Evolutionary conservation across 2,329 filamentous ascomycete species (phyloP).

Genomic region (Curvularia verruculosa): DNA sequence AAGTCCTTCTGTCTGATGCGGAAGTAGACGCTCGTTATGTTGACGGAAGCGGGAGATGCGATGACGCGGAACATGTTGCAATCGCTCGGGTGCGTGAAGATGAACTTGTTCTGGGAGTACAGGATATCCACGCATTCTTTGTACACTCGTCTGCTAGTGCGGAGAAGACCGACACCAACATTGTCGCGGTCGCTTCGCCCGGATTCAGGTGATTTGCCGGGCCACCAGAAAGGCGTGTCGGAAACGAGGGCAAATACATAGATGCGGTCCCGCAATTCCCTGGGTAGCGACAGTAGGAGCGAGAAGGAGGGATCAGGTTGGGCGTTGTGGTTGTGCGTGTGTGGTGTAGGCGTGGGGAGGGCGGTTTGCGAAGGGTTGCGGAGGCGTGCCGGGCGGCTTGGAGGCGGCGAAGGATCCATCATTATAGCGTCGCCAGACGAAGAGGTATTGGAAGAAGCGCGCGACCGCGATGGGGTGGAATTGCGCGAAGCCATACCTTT

Average conservation of each 20-base stretch:
- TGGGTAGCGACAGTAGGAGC: slow-evolving; percentile 44
- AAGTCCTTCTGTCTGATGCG: slow-evolving; percentile 48
- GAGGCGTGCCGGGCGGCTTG: slow-evolving; percentile 35
- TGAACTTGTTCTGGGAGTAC: slow-evolving; percentile 47
- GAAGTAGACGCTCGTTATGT: slow-evolving; percentile 42
- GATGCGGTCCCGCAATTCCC: slow-evolving; percentile 46
- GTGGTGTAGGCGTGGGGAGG: slow-evolving; percentile 10
- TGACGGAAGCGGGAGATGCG: slow-evolving; percentile 33
- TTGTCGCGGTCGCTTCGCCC: slow-evolving; percentile 16
- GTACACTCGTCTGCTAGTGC: slow-evolving; percentile 38
- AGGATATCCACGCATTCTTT: slow-evolving; percentile 43
- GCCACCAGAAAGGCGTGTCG: slow-evolving; percentile 45
- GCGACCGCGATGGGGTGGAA: slow-evolving; percentile 39
- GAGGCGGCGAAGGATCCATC: slow-evolving; percentile 39
- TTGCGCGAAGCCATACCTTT: slow-evolving; percentile 36
- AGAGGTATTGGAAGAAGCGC: slow-evolving; percentile 39
- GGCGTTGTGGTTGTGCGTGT: slow-evolving; percentile 2
- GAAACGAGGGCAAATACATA: slow-evolving; percentile 43
- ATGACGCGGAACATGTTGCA: slow-evolving; percentile 50
- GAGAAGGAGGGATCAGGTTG: slow-evolving; percentile 35
- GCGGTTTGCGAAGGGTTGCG: slow-evolving; percentile 31
- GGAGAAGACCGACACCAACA: slow-evolving; percentile 38
- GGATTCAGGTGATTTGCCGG: slow-evolving; percentile 21
- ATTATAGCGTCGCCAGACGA: slow-evolving; percentile 43
- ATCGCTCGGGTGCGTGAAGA: slow-evolving; percentile 49